Conservation (phyloP, 1,284 basidiomycete genomes). For the Tranzscheliella williamsii region DNA sequence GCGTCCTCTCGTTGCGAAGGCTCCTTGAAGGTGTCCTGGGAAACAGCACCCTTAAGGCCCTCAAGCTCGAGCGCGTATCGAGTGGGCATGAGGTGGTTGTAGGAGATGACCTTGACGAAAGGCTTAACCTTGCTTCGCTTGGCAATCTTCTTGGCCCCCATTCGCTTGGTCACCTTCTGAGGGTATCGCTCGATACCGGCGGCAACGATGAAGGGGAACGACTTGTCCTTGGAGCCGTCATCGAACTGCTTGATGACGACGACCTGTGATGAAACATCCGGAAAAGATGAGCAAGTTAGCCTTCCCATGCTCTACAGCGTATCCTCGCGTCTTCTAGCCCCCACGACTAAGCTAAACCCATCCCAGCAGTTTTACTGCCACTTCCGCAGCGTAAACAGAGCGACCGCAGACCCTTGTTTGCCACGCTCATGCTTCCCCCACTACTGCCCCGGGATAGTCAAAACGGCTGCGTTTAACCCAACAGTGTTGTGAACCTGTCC, state of each 20-base stretch:
- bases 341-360: too few relatives aligned
- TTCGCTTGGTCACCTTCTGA: conserved; percentile 59
- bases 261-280: conserved; percentile 48
- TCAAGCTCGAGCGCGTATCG: conserved; percentile 61
- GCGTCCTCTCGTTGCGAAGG: conserved; percentile 59
- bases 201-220: conserved; percentile 58
- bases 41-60: conserved; percentile 58
- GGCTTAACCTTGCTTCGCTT: conserved; percentile 61
- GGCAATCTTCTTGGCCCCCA: conserved; percentile 61
- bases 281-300: too few relatives aligned
- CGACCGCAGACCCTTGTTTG: too few relatives aligned
- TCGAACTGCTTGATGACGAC: conserved; percentile 62
- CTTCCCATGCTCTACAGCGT: too few relatives aligned
- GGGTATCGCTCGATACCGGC: conserved; percentile 61
- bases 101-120: conserved; percentile 61
- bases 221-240: conserved; percentile 59
- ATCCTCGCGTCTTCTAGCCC: too few relatives aligned
- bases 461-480: too few relatives aligned
- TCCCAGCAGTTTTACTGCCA: too few relatives aligned
- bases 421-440: too few relatives aligned
- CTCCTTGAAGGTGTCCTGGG: conserved; percentile 60
- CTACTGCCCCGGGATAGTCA: too few relatives aligned
- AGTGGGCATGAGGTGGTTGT: conserved; percentile 62
- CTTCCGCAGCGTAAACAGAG: too few relatives aligned
- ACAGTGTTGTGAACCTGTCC: too few relatives aligned